phyloP scores from a whole-genome alignment of 495 filamentous ascomycete species.

The Neurospora africana region DNA sequence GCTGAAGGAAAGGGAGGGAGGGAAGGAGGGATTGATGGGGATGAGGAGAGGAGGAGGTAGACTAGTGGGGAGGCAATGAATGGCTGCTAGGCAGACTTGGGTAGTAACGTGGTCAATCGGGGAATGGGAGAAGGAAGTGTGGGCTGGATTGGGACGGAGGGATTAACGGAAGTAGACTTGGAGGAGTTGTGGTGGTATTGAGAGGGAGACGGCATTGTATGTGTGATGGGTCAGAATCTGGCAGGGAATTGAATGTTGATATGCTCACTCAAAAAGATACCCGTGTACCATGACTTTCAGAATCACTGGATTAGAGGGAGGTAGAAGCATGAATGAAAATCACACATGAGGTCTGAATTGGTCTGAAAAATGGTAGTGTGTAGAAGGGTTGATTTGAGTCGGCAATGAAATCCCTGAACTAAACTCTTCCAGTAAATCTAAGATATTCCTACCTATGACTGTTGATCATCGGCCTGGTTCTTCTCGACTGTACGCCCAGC shows the following conservation, averaged over 20 bases:
- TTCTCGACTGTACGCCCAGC: not conserved
- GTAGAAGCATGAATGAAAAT: not conserved
- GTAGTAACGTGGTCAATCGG: not conserved
- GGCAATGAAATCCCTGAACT: not conserved
- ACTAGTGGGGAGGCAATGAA: not conserved
- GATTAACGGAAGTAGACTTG: not conserved
- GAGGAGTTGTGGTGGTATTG: not conserved
- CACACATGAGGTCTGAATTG: not conserved
- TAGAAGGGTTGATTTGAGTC: not conserved
- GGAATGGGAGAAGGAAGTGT: not conserved
- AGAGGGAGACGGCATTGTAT: not conserved
- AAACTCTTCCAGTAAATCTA: not conserved
- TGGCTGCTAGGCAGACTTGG: not conserved
- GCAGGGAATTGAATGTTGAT: not conserved
- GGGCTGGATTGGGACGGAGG: not conserved
- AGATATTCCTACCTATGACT: not conserved
- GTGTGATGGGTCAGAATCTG: not conserved
- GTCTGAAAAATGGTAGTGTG: not conserved
- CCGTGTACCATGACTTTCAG: not conserved
- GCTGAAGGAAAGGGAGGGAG: too few species aligned
- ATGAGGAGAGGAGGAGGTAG: not conserved
- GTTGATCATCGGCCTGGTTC: not conserved
- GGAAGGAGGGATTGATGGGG: too few species aligned
- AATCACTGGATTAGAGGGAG: not conserved
- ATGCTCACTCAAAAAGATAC: not conserved